These are phyloP conservation scores for Cladosporium cucumerinum DNA, from an alignment of 2,329 filamentous ascomycete species.

Conservation along the genomic window DNA sequence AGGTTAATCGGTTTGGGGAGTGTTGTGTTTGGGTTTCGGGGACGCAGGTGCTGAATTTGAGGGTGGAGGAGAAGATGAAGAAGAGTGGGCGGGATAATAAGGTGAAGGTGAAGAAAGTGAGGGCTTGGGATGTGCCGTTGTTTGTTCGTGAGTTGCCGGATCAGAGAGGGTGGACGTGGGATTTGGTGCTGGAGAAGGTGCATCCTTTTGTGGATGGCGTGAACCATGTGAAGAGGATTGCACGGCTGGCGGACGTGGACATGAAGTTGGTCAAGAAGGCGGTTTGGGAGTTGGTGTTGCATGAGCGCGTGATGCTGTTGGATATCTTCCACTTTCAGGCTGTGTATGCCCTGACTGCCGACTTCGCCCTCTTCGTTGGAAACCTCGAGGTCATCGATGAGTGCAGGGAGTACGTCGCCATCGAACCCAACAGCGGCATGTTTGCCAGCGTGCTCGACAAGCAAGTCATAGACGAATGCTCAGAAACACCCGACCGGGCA, in stretches of 20 bases:
- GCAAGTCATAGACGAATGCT: not conserved
- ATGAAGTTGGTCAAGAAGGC: conserved; percentile 81
- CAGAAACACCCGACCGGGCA: conserved; percentile 22
- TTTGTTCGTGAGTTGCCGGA: conserved; percentile 52
- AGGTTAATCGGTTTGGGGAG: conserved; percentile 94
- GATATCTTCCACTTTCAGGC: conserved; percentile 94
- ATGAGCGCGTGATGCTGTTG: conserved; percentile 82
- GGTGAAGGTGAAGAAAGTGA: conserved; percentile 65
- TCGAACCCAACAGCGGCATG: conserved; percentile 25
- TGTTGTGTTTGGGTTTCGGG: conserved; percentile 49
- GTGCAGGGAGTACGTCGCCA: conserved; percentile 78
- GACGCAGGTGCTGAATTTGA: conserved; percentile 31
- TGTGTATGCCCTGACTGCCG: conserved; percentile 79
- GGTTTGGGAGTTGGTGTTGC: conserved; percentile 85
- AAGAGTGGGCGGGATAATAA: not conserved
- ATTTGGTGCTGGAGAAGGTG: conserved; percentile 74
- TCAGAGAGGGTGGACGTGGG: conserved; percentile 65
- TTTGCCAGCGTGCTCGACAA: conserved; percentile 10
- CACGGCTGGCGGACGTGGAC: conserved; percentile 79
- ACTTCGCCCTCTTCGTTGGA: conserved; percentile 74
- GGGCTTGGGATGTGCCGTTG: conserved; percentile 88
- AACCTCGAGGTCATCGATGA: conserved; percentile 79
- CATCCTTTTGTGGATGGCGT: conserved; percentile 87
- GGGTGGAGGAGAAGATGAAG: conserved; percentile 16
- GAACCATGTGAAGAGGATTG: conserved; percentile 82